Conservation (phyloP, 208 protist species). For the Crithidia expoeki region DNA sequence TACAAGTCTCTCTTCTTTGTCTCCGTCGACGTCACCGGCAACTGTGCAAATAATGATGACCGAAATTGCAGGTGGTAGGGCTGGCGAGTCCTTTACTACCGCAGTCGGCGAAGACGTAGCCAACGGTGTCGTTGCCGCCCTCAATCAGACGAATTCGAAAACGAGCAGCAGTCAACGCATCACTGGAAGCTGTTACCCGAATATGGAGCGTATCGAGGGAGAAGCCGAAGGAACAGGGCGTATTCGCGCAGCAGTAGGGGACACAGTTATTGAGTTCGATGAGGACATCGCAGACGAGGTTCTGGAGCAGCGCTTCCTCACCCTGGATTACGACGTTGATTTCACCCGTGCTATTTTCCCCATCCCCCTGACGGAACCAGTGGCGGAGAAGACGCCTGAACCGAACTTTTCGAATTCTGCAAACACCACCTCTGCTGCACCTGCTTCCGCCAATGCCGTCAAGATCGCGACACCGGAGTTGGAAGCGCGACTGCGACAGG, state of each 20-base stretch:
- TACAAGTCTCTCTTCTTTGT: not conserved
- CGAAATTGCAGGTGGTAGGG: too few relatives aligned
- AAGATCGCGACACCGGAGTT: not conserved
- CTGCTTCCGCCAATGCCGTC: not conserved
- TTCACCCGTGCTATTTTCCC: constrained; percentile 88
- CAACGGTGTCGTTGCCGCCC: not conserved
- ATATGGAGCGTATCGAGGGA: too few relatives aligned
- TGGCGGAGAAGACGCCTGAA: not conserved
- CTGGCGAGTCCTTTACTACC: not conserved
- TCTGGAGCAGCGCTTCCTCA: constrained; percentile 69
- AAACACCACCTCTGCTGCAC: not conserved
- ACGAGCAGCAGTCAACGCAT: not conserved
- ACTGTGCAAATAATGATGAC: not conserved
- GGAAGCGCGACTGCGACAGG: constrained; percentile 3
- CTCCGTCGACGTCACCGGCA: constrained; percentile 5
- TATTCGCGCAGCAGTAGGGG: constrained; percentile 35
- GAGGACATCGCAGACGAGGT: constrained; percentile 44
- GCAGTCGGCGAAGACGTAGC: not conserved
- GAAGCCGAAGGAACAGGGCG: not conserved
- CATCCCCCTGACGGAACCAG: constrained; percentile 50
- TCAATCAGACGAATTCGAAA: not conserved
- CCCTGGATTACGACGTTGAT: constrained; percentile 87
- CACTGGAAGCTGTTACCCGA: too few relatives aligned
- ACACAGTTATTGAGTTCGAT: constrained; percentile 49
- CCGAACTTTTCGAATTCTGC: not conserved